Conservation (phyloP, 257 asterid genomes). For the Jasminum sambac region DNA sequence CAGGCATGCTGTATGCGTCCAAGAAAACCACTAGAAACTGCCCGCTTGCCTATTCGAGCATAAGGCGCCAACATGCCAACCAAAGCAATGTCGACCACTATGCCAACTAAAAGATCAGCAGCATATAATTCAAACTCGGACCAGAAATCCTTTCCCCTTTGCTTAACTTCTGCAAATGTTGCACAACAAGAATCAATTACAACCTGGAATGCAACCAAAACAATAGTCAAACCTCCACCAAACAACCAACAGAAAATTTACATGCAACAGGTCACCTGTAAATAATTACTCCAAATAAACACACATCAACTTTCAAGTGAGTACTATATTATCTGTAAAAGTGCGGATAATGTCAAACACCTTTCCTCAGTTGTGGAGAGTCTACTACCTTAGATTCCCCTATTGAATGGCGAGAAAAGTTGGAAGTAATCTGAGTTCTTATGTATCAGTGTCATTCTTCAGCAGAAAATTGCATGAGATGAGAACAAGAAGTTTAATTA, state of each 20-base stretch:
- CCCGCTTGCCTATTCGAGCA: slow-evolving; percentile 72
- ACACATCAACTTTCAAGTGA: background rate
- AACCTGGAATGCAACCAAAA: slow-evolving; percentile 47
- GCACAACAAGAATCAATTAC: slow-evolving; percentile 95
- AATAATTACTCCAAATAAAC: slow-evolving; percentile 7
- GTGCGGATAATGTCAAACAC: background rate
- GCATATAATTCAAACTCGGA: slow-evolving; percentile 94
- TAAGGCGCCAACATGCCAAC: slow-evolving; percentile 98
- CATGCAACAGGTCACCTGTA: background rate
- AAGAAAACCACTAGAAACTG: slow-evolving; percentile 60
- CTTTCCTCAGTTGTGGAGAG: background rate
- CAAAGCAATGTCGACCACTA: slow-evolving; percentile 88
- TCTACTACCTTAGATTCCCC: background rate
- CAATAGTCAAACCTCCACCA: background rate
- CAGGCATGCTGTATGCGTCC: slow-evolving; percentile 59
- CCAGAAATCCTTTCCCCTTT: slow-evolving; percentile 96
- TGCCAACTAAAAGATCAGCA: slow-evolving; percentile 88
- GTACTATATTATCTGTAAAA: background rate
- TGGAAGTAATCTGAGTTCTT: background rate
- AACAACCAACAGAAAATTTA: background rate
- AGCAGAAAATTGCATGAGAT: background rate
- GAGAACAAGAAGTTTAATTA: background rate
- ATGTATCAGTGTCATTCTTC: background rate
- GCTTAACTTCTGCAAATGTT: slow-evolving; percentile 92
- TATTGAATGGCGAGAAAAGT: background rate